Evolutionary conservation across 2,329 filamentous ascomycete species (phyloP), one percentile per base, ranked within the genome.

Genomic region (Fusarium sulawesiense): DNA sequence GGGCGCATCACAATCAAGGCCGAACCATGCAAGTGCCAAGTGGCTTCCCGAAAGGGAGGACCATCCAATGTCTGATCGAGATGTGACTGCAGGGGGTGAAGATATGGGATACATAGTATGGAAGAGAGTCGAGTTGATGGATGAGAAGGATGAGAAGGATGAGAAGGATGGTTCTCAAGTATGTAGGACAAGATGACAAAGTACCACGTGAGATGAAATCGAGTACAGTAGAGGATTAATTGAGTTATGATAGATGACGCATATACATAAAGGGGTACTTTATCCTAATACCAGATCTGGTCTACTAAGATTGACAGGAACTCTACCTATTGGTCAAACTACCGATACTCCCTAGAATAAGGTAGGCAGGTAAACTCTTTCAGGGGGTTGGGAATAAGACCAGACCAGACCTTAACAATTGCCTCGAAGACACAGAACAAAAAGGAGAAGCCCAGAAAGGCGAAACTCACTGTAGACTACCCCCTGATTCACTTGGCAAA

Each of bases 11-110:
- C 27, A 61, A 66, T 61, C 61, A 56, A 61, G 55, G 45, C 42
- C 46, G 42, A 29, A 25, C 66, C 60, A 59, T 70, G 66, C 66
- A 70, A 66, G 66, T 58, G 48, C 61, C 66, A 70, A 66, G 66
- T 58, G 48, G 53, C 58, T 67, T 45, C 27, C 32, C 45, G 62
- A 41, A 50, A 47, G 51, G 30, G 64, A 66, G 40, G 53, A 32
- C 37, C 51, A 50, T 68, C 64, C 64, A 67, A 64, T 58, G 42
- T 64, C 18, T 64, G 60, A 59, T 60, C 62, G 50, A 68, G 54
- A 69, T 66, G 51, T 42, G 49, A 62, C 51, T 70, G 29, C 66
- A 61, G 66, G 66, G 66, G 61, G n/a, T 2, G 2, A 20, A 53
- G 27, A 55, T 21, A 60, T 63, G 27, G 49, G n/a, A 47, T 50